Conservation (phyloP, 1,139 yeast species). For the Yamadazyma epiphylla region DNA sequence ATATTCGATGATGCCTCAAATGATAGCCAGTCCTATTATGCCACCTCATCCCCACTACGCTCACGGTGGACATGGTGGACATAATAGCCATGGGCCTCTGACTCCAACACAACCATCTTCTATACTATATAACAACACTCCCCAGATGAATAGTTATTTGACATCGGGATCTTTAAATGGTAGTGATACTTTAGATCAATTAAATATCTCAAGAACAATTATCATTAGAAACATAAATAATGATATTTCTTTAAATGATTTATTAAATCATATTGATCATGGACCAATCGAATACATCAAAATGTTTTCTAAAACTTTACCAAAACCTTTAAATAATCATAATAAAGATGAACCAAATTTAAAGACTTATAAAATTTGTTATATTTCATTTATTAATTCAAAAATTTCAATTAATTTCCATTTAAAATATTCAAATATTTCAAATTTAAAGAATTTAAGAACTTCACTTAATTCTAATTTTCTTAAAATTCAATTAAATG, state of each 20-base stretch:
- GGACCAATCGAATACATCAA: constrained; percentile 46
- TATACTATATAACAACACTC: background rate
- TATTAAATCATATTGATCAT: constrained; percentile 32
- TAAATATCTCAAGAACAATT: constrained; percentile 37
- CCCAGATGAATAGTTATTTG: constrained; percentile 4
- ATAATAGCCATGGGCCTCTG: background rate
- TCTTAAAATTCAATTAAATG: constrained; percentile 31
- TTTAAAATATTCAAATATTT: constrained; percentile 28
- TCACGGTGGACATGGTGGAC: background rate
- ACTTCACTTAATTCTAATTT: constrained; percentile 24
- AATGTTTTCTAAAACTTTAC: constrained; percentile 26
- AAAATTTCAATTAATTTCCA: constrained; percentile 32
- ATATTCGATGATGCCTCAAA: background rate
- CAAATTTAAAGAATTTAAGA: constrained; percentile 25
- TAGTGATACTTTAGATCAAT: constrained; percentile 23
- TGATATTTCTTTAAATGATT: constrained; percentile 24
- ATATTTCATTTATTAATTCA: constrained; percentile 38
- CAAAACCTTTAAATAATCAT: no score
- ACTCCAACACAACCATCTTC: constrained; percentile 3
- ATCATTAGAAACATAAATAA: constrained; percentile 28
- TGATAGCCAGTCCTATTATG: constrained; percentile 14
- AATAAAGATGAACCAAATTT: constrained; percentile 12
- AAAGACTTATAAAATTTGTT: constrained; percentile 27
- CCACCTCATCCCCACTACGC: background rate
- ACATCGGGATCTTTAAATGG: constrained; percentile 15